Evolutionary conservation across 139 green algal species (phyloP).

Genomic region (Picochlorum costavermella): DNA sequence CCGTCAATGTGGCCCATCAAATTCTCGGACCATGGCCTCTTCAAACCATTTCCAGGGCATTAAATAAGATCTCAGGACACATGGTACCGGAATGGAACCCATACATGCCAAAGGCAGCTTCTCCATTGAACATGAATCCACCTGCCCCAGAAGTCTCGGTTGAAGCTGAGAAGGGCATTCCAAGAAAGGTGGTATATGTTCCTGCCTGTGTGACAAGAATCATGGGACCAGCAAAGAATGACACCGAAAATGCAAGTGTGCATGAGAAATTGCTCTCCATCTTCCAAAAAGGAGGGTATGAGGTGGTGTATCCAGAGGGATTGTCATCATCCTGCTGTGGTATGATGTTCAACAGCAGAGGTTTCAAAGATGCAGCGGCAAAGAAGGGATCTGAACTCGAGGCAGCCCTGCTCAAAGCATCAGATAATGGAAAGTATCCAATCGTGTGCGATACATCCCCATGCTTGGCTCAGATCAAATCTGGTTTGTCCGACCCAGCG

Average conservation of each 20-base stretch:
- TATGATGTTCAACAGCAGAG: constrained; percentile 93
- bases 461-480: constrained; percentile 82
- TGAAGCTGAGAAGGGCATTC: constrained; percentile 19
- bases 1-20: constrained; percentile 63
- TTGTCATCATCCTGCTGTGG: constrained; percentile 40
- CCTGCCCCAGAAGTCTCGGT: background rate
- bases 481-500: constrained; percentile 49
- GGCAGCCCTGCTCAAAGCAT: constrained; percentile 73
- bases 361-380: constrained; percentile 74
- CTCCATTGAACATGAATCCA: constrained; percentile 39
- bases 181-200: constrained; percentile 80
- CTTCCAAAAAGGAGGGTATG: constrained; percentile 70
- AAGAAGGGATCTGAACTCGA: constrained; percentile 62
- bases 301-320: constrained; percentile 81
- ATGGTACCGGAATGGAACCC: constrained; percentile 87
- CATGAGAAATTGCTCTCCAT: constrained; percentile 88
- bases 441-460: constrained; percentile 90
- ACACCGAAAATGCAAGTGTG: constrained; percentile 62
- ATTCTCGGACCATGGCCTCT: constrained; percentile 67
- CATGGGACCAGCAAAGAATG: constrained; percentile 75
- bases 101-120: constrained; percentile 79
- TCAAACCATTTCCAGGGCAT: constrained; percentile 48
- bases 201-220: constrained; percentile 89
- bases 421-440: constrained; percentile 77
- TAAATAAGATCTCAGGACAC: constrained; percentile 67